These are phyloP conservation scores for Zoysia japonica DNA, from an alignment of 176 grass and related monocot genomes.

Conservation along the genomic window DNA sequence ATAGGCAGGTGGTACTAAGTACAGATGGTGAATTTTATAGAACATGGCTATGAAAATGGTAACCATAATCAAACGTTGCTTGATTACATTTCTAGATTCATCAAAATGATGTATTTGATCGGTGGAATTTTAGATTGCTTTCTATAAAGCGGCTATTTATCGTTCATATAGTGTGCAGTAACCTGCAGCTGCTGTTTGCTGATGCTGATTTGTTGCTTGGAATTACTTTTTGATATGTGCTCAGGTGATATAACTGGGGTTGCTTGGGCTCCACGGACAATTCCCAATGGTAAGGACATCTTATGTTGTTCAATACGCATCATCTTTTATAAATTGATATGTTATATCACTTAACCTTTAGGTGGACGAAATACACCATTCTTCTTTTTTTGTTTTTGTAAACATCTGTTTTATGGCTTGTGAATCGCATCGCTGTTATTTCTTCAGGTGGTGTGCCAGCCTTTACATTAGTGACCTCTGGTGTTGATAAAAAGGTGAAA, in stretches of 20 bases:
- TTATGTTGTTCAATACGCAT: neutral
- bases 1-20: neutral
- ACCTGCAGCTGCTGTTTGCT: neutral
- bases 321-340: neutral
- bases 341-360: neutral
- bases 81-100: neutral
- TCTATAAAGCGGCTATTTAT: neutral
- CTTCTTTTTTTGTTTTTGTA: neutral
- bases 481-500: slow-evolving; percentile 89
- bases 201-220: neutral
- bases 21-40: neutral
- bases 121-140: neutral
- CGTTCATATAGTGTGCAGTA: neutral
- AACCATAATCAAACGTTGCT: neutral
- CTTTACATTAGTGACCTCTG: slow-evolving; percentile 56
- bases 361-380: neutral
- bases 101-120: neutral
- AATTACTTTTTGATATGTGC: slow-evolving; percentile 22
- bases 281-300: slow-evolving; percentile 67
- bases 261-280: slow-evolving; percentile 59
- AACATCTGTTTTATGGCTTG: slow-evolving; percentile 10
- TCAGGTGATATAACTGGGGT: slow-evolving; percentile 86
- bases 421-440: slow-evolving; percentile 20
- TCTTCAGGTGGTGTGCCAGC: slow-evolving; percentile 52
- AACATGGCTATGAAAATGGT: neutral